These are phyloP conservation scores for Tuber melanosporum DNA, from an alignment of 495 filamentous ascomycete genomes.

Conservation along the genomic window DNA sequence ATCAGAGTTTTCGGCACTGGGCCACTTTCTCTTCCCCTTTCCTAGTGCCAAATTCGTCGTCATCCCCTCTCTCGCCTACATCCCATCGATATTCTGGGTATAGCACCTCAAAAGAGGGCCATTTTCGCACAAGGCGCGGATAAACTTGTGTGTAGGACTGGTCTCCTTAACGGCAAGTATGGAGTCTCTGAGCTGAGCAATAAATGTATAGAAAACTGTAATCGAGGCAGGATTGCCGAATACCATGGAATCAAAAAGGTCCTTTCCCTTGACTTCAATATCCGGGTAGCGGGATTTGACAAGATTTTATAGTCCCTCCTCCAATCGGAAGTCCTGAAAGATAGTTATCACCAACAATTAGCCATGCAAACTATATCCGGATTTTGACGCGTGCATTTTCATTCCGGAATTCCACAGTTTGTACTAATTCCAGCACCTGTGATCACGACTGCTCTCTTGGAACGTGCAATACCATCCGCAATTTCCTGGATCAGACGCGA, in stretches of 20 bases:
- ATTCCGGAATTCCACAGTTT: conserved; percentile 64
- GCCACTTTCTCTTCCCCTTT: conserved; percentile 49
- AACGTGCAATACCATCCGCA: conserved; percentile 55
- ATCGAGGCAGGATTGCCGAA: conserved; percentile 59
- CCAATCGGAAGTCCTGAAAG: conserved; percentile 61
- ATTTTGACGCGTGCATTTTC: conserved; percentile 36
- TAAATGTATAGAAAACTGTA: conserved; percentile 61
- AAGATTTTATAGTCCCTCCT: conserved; percentile 61
- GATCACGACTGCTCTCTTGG: conserved; percentile 59
- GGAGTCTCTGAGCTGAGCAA: conserved; percentile 55
- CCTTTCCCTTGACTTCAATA: conserved; percentile 53
- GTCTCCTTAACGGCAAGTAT: conserved; percentile 51
- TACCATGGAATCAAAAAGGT: conserved; percentile 60
- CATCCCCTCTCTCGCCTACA: conserved; percentile 60
- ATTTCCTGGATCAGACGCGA: conserved; percentile 54
- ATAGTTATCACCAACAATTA: conserved; percentile 11
- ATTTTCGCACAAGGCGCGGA: conserved; percentile 55
- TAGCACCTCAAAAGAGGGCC: conserved; percentile 60
- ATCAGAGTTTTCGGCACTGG: conserved; percentile 31
- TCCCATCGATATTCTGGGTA: conserved; percentile 65
- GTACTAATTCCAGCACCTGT: conserved; percentile 68
- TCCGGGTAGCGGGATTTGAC: conserved; percentile 57
- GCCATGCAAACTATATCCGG: conserved; percentile 32
- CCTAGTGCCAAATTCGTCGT: conserved; percentile 49
- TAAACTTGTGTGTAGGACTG: conserved; percentile 56